Conservation (phyloP, 2,329 filamentous ascomycete genomes). For the Apiospora arundinis region DNA sequence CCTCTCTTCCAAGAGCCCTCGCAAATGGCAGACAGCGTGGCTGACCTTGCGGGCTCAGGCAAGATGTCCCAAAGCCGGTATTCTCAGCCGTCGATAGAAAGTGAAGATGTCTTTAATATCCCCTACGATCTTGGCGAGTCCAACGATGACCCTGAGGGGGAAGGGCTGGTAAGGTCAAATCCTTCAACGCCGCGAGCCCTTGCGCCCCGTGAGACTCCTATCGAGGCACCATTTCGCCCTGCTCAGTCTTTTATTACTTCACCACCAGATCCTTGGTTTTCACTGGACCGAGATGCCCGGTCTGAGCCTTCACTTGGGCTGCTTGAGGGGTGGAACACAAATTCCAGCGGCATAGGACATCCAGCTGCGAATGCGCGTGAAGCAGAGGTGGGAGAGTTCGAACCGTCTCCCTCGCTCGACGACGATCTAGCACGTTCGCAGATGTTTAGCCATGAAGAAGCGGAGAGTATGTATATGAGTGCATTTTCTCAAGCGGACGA, state of each 20-base stretch:
- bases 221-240: conserved; percentile 33
- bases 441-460: conserved; percentile 79
- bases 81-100: conserved; percentile 48
- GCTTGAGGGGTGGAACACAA: conserved; percentile 5
- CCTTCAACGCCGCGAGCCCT: conserved; percentile 60
- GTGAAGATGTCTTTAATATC: conserved; percentile 62
- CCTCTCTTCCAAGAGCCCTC: conserved; percentile 34
- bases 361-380: neutral
- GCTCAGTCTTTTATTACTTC: conserved; percentile 42
- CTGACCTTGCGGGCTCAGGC: conserved; percentile 40
- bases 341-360: neutral
- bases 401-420: conserved; percentile 31
- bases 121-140: conserved; percentile 56
- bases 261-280: conserved; percentile 41
- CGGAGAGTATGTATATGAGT: conserved; percentile 88
- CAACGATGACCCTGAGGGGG: conserved; percentile 41
- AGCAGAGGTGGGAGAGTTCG: neutral
- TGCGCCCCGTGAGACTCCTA: conserved; percentile 42
- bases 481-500: conserved; percentile 61
- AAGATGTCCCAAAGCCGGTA: conserved; percentile 44
- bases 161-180: conserved; percentile 41
- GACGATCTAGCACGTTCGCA: conserved; percentile 67
- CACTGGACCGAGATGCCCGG: conserved; percentile 38
- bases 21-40: conserved; percentile 28
- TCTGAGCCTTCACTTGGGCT: conserved; percentile 46